Conservation (phyloP, 257 asterid species). For the Solanum pinnatisectum region DNA sequence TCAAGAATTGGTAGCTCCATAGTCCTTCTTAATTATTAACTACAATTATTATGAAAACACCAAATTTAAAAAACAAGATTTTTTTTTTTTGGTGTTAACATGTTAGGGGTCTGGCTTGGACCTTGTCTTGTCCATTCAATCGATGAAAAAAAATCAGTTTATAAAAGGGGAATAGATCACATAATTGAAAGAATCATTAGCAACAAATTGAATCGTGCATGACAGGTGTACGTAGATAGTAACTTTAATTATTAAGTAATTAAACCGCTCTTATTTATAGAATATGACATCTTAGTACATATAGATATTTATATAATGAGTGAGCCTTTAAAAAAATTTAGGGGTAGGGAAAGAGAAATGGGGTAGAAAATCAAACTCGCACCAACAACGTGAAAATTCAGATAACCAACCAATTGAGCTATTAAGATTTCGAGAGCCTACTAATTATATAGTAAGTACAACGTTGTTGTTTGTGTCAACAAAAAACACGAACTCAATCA, state of each 20-base stretch:
- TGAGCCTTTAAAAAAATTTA: background rate
- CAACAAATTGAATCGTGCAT: too few relatives aligned
- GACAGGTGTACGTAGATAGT: background rate
- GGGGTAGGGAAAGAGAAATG: background rate
- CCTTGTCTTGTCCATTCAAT: background rate
- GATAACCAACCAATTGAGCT: background rate
- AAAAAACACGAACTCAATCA: background rate
- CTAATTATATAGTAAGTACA: too few relatives aligned
- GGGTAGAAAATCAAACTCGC: background rate
- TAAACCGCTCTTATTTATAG: background rate
- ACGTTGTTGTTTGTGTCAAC: background rate
- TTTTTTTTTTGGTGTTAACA: background rate
- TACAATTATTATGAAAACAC: background rate
- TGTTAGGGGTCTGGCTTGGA: background rate
- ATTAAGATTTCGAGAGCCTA: too few relatives aligned
- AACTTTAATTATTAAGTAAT: background rate
- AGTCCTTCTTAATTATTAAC: background rate
- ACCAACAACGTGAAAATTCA: too few relatives aligned
- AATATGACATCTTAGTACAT: background rate
- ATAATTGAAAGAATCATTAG: background rate
- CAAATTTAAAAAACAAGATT: background rate
- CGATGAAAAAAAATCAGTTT: background rate
- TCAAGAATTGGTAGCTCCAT: background rate
- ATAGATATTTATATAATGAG: background rate
- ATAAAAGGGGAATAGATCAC: background rate